Percentiles rank a stretch among this genome's conserved stretches.
Conservation (phyloP, 495 filamentous ascomycete genomes). For the Pyronema domesticum region DNA sequence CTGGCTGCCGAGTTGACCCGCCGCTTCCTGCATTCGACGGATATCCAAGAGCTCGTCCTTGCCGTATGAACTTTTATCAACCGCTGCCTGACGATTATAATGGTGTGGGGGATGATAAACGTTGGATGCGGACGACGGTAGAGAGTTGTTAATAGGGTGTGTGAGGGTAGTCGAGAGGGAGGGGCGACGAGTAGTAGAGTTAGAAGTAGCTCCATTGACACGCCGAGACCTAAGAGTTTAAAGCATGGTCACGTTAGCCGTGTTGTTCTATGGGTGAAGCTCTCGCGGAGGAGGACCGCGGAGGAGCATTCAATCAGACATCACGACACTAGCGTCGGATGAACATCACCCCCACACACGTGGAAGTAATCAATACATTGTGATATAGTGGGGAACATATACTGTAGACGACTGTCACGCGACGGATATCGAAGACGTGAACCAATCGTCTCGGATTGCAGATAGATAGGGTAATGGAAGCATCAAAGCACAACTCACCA, state of each 20-base stretch:
- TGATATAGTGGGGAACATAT: neutral
- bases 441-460: neutral
- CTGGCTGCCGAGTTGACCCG: slow-evolving; percentile 40
- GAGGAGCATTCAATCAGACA: no score
- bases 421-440: neutral
- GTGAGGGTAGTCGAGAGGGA: slow-evolving; percentile 37
- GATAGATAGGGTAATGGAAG: neutral
- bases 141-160: slow-evolving; percentile 34
- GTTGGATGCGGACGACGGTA: slow-evolving; percentile 32
- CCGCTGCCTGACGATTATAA: slow-evolving; percentile 31
- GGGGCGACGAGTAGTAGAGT: slow-evolving; percentile 21
- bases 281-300: no score
- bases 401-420: neutral
- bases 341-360: no score
- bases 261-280: neutral
- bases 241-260: neutral
- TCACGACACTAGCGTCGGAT: no score
- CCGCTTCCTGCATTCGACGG: slow-evolving; percentile 42
- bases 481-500: slow-evolving; percentile 8
- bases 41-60: slow-evolving; percentile 70
- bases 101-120: slow-evolving; percentile 25
- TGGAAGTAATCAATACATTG: no score
- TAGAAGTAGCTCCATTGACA: slow-evolving; percentile 19
- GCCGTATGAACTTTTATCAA: slow-evolving; percentile 48
- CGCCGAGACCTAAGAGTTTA: slow-evolving; percentile 17